Conservation (phyloP, 805 yeast species). For the Sugiyamaella marilandica region DNA sequence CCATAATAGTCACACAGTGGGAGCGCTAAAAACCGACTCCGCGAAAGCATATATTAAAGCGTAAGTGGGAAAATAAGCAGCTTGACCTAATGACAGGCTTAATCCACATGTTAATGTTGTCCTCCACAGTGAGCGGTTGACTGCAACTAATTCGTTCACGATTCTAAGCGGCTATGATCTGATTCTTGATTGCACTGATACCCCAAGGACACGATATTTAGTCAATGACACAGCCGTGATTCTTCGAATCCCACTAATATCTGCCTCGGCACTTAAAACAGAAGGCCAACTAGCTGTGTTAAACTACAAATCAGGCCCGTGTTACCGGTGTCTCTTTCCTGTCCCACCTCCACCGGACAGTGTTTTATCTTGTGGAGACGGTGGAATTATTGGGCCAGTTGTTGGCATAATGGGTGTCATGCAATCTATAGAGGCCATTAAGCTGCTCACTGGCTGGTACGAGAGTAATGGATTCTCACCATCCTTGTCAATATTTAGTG, state of each 20-base stretch:
- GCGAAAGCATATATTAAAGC: conserved; percentile 52
- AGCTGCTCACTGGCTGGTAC: conserved; percentile 59
- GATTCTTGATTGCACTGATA: conserved; percentile 90
- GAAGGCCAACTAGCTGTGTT: conserved; percentile 86
- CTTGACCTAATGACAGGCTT: conserved; percentile 27
- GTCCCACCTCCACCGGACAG: conserved; percentile 80
- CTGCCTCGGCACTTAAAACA: conserved; percentile 86
- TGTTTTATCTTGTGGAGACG: conserved; percentile 83
- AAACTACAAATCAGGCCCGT: conserved; percentile 74
- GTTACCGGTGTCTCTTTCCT: conserved; percentile 92
- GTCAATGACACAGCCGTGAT: conserved; percentile 79
- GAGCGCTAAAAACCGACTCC: conserved; percentile 71
- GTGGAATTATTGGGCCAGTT: conserved; percentile 94
- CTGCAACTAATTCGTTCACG: conserved; percentile 54
- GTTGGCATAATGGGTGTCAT: conserved; percentile 85
- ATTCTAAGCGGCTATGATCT: conserved; percentile 64
- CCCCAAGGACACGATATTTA: conserved; percentile 81
- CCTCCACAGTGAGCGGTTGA: conserved; percentile 50
- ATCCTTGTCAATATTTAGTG: conserved; percentile 55
- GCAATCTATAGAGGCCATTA: conserved; percentile 86
- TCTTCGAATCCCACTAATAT: conserved; percentile 64
- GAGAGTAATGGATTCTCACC: conserved; percentile 52
- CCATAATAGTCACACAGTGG: conserved; percentile 64
- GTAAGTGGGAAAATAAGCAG: conserved; percentile 1
- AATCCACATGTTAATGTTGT: conserved; percentile 64